Evolutionary conservation across 2,329 filamentous ascomycete genomes (phyloP), one percentile per base, ranked within the genome.

Genomic region (Blastomyces gilchristii): DNA sequence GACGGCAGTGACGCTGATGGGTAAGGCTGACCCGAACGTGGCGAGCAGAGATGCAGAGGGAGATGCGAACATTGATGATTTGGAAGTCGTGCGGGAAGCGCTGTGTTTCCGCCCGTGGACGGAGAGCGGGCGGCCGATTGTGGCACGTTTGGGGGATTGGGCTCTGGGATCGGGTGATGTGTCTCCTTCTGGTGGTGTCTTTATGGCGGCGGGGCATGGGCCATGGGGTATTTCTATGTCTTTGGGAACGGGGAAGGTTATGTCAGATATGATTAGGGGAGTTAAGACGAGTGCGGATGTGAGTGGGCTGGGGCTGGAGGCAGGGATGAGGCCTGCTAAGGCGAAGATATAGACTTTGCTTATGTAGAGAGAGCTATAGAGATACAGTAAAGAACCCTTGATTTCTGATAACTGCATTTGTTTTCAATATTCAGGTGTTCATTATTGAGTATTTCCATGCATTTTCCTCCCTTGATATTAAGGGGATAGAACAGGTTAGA

Each of bases 61-160:
- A 3, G 69, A 70, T 0, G 69, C 73, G 0, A 76, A 75, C 3
- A 69, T 72, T 0, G 78, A 82, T 52, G 83, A 86, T 58, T 66
- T 90, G 18, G 80, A 89, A 66, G 75, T 89, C 14, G 71, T 90
- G 12, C 80, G 86, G 45, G 82, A 86, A 67, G 84, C 83, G 0
- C 71, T 92, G 63, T 93, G 89, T 71, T 91, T 90, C 75, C 81
- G 90, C 14, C 89, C 89, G 0, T 82, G 89, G 2, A 87, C 87
- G 28, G 75, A 79, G 0, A 81, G 79, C 60, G 89, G 88, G 0
- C 78, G 78, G 34, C 89, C 89, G 0, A 82, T 91, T 34, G 70
- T 92, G 11, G 76, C 80, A 2, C 77, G 82, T 43, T 74, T 91
- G 34, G 74, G 60, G 1, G 84, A 89, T 66, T 71, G 74, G 14